Evolutionary conservation across 1,139 yeast species (phyloP).

Genomic region (Groenewaldozyma auringiensis): DNA sequence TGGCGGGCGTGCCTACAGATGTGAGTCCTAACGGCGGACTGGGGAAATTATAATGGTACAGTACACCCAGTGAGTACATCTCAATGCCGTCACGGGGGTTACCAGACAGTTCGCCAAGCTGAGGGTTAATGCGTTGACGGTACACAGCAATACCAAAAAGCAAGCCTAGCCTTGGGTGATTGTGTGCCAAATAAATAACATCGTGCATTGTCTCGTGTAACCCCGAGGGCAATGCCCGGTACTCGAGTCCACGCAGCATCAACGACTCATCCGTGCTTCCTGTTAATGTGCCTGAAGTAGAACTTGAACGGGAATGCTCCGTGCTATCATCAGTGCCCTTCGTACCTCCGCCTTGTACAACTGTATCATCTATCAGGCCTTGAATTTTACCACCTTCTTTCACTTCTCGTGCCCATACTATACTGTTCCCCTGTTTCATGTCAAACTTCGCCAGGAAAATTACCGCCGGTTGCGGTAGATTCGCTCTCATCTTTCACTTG

Average conservation of each 20-base stretch:
- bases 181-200: conserved; percentile 43
- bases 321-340: conserved; percentile 9
- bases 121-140: conserved; percentile 15
- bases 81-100: not conserved
- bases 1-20: not conserved
- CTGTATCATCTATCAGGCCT: not conserved
- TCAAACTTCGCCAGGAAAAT: conserved; percentile 59
- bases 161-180: conserved; percentile 14
- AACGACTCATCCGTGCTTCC: not conserved
- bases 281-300: not conserved
- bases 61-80: conserved; percentile 29
- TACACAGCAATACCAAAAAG: conserved; percentile 45
- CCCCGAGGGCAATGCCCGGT: conserved; percentile 74
- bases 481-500: not conserved
- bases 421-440: conserved; percentile 51
- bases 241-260: conserved; percentile 42
- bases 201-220: conserved; percentile 58
- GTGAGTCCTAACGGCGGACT: not conserved
- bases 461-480: conserved; percentile 25
- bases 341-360: conserved; percentile 14
- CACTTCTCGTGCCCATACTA: conserved; percentile 43
- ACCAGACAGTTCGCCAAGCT: not conserved
- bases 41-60: conserved; percentile 13
- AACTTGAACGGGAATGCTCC: not conserved
- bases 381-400: conserved; percentile 9